These are phyloP conservation scores for Acacia acuminata DNA, from an alignment of 306 rosid species.

Conservation along the genomic window DNA sequence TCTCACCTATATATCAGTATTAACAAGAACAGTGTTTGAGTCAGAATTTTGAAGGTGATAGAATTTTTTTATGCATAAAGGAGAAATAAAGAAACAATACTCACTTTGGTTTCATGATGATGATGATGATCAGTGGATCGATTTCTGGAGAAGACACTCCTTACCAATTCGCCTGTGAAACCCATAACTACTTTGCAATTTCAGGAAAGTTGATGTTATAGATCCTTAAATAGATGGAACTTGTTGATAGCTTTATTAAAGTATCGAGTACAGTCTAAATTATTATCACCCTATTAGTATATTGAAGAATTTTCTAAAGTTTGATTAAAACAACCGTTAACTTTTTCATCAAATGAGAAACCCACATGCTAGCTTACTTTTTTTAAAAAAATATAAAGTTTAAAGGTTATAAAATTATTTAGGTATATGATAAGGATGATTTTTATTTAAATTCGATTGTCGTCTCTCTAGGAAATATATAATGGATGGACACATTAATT, in stretches of 20 bases:
- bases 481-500: background rate
- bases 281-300: slow-evolving; percentile 26
- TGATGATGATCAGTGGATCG: slow-evolving; percentile 43
- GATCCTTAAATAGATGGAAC: slow-evolving; percentile 15
- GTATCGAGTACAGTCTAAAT: slow-evolving; percentile 39
- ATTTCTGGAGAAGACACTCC: slow-evolving; percentile 74
- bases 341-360: slow-evolving; percentile 21
- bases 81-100: background rate
- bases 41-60: background rate
- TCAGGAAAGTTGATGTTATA: slow-evolving; percentile 9
- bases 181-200: slow-evolving; percentile 58
- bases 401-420: background rate
- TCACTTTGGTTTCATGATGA: slow-evolving; percentile 60
- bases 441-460: too few species aligned
- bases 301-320: slow-evolving; percentile 27
- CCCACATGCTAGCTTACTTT: slow-evolving; percentile 37
- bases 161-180: slow-evolving; percentile 73
- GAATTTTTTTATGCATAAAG: background rate
- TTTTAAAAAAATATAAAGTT: background rate
- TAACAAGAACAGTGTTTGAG: background rate
- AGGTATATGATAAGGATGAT: background rate
- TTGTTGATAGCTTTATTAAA: slow-evolving; percentile 34
- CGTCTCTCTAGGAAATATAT: background rate
- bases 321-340: slow-evolving; percentile 1
- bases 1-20: slow-evolving; percentile 43